Conservation (phyloP, 2,329 filamentous ascomycete species). For the Dactylellina parvicollis region DNA sequence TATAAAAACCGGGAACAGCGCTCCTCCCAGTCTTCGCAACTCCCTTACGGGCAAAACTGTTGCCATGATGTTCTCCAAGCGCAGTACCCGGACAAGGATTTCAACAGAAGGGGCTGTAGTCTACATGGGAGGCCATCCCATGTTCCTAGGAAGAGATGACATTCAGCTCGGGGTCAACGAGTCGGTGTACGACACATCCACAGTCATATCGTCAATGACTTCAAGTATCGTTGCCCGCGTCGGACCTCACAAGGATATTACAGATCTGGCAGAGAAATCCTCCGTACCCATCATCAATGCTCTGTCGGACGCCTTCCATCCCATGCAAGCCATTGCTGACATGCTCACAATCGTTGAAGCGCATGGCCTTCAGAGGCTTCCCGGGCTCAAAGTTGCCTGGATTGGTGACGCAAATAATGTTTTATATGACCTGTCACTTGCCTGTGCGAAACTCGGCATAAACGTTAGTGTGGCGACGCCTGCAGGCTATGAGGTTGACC, state of each 20-base stretch:
- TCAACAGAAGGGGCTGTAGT: slow-evolving; percentile 91
- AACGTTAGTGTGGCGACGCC: slow-evolving; percentile 89
- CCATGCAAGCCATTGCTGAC: slow-evolving; percentile 92
- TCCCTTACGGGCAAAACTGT: slow-evolving; percentile 79
- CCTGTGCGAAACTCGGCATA: slow-evolving; percentile 84
- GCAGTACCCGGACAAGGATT: slow-evolving; percentile 89
- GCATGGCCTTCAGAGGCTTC: slow-evolving; percentile 56
- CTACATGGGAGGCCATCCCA: slow-evolving; percentile 88
- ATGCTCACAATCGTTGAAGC: slow-evolving; percentile 88
- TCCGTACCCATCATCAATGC: slow-evolving; percentile 85
- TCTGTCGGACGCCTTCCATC: slow-evolving; percentile 89
- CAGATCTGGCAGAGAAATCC: slow-evolving; percentile 75
- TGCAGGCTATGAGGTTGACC: slow-evolving; percentile 81
- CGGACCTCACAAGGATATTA: slow-evolving; percentile 78
- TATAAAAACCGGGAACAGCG: slow-evolving; percentile 73
- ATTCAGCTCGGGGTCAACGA: slow-evolving; percentile 98
- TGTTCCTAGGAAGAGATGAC: slow-evolving; percentile 95
- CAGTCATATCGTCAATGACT: slow-evolving; percentile 93
- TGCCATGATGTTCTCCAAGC: slow-evolving; percentile 96
- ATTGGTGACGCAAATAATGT: slow-evolving; percentile 97
- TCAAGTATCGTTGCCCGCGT: slow-evolving; percentile 84
- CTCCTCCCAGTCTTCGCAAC: slow-evolving; percentile 63
- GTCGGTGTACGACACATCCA: slow-evolving; percentile 88
- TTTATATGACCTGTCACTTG: slow-evolving; percentile 90
- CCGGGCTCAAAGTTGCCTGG: slow-evolving; percentile 85